Conservation (phyloP, 352 stramenopile genomes). For the Globisporangium acanthophoron region DNA sequence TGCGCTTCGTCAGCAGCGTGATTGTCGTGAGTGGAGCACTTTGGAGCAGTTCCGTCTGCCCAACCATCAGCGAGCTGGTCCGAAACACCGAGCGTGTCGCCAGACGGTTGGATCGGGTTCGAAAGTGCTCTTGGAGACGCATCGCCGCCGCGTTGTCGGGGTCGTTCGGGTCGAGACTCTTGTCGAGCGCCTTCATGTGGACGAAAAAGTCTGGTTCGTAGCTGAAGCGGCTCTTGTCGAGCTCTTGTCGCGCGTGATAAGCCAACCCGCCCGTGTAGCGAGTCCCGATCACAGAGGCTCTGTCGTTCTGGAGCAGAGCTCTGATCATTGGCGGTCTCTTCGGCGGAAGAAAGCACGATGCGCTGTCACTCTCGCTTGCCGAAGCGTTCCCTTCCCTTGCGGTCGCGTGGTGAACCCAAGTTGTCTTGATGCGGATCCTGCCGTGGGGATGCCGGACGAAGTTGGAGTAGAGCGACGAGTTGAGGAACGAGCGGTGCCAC, state of each 20-base stretch:
- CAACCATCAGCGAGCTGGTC: constrained; percentile 15
- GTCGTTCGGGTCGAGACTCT: constrained; percentile 65
- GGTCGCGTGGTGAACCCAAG: constrained; percentile 27
- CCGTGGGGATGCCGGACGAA: constrained; percentile 38
- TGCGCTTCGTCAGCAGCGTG: constrained; percentile 51
- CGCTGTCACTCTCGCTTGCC: not conserved
- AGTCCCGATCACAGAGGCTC: constrained; percentile 5
- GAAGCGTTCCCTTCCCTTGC: not conserved
- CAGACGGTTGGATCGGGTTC: constrained; percentile 24
- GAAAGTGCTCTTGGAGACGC: constrained; percentile 38
- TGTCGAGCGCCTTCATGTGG: constrained; percentile 28
- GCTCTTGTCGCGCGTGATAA: constrained; percentile 12
- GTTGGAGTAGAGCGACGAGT: constrained; percentile 38
- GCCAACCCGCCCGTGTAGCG: not conserved
- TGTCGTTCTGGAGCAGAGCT: constrained; percentile 3
- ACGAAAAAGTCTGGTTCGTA: constrained; percentile 64
- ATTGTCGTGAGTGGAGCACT: not conserved
- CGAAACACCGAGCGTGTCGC: constrained; percentile 44
- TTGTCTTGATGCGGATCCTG: constrained; percentile 31
- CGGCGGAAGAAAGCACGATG: constrained; percentile 6
- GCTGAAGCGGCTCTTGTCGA: constrained; percentile 27
- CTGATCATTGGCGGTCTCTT: constrained; percentile 10
- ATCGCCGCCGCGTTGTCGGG: constrained; percentile 53
- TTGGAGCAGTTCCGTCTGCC: not conserved
- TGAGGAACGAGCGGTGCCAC: constrained; percentile 61